These are phyloP conservation scores for Diaporthe caulivora DNA, from an alignment of 2,329 filamentous ascomycete species.

Conservation along the genomic window DNA sequence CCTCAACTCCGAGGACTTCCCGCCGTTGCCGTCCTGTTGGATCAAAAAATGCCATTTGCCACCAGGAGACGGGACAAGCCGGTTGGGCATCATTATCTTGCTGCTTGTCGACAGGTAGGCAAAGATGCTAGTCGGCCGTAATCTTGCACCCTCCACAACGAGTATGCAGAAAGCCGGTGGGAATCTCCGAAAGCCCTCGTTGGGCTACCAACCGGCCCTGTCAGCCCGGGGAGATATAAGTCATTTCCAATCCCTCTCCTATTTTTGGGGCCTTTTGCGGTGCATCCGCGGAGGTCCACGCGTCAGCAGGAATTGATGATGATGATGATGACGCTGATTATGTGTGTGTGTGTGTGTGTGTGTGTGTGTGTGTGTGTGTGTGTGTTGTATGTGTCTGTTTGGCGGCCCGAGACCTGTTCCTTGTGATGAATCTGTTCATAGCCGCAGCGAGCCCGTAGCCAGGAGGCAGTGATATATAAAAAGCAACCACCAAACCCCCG, in stretches of 20 bases:
- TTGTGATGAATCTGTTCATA: not conserved
- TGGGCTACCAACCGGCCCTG: not conserved
- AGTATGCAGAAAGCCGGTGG: conserved; percentile 9
- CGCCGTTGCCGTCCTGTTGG: not conserved
- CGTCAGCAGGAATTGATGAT: not conserved
- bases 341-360: not conserved
- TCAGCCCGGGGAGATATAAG: not conserved
- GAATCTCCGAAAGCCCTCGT: conserved; percentile 2
- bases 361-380: not conserved
- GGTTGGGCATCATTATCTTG: not conserved
- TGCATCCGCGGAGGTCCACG: not conserved
- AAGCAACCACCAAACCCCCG: not conserved
- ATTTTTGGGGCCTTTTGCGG: not conserved
- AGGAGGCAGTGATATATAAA: not conserved
- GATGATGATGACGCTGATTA: too few relatives aligned
- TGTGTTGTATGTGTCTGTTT: too few relatives aligned
- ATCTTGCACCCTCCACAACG: not conserved
- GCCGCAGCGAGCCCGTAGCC: not conserved
- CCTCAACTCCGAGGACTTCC: not conserved
- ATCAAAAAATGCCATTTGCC: not conserved
- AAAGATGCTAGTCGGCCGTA: not conserved
- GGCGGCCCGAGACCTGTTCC: not conserved
- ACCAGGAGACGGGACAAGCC: not conserved
- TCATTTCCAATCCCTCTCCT: conserved; percentile 4
- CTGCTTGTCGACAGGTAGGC: not conserved